Evolutionary conservation across 2,329 filamentous ascomycete genomes (phyloP), one percentile per base, ranked within the genome.

Genomic region (Arthrobotrys conoides): DNA sequence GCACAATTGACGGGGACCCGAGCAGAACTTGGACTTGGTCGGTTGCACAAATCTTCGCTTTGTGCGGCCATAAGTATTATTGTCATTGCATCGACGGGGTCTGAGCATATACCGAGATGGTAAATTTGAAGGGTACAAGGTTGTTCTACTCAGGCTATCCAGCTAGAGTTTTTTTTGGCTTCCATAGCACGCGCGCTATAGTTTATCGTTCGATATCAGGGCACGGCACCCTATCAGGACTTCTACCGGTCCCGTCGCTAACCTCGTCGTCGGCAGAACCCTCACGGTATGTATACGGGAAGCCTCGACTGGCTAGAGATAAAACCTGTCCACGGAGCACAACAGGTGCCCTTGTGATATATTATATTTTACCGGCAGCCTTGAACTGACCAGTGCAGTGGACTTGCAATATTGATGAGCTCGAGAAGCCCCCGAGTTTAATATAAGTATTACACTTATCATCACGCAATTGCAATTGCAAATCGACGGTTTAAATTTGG

Each of bases 401-500:
- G 16, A 18, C n/a, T n/a, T 46, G 16, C 41, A 46, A 18, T n/a
- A n/a, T n/a, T n/a, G n/a, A n/a, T 36, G 51, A 44, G 33, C 30
- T 41, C 36, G 53, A 59, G 53, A 18, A 5, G 27, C 27, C 57
- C 57, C 36, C 57, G 57, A 61, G 57, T 44, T n/a, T 44, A 61
- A 61, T 44, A 61, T 61, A 24, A 36, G 20, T 61, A 61, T 61
- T 33, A 61, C 57, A 27, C 41, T 64, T 63, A 46, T 22, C 48
- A 69, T 68, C 71, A 75, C 71, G 71, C 71, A 75, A 75, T 75
- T 67, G n/a, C 41, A 49, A 67, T 57, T 61, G 70, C 51, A 57
- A 68, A 51, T 67, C 24, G 48, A 61, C 57, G 36, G 57, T 61
- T 61, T 61, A 61, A 63, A 38, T 59, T 24, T 67, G 51, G 63